Evolutionary conservation across 306 rosid genomes (phyloP), one percentile per base, ranked within the genome.

Genomic region (Castanea crenata): DNA sequence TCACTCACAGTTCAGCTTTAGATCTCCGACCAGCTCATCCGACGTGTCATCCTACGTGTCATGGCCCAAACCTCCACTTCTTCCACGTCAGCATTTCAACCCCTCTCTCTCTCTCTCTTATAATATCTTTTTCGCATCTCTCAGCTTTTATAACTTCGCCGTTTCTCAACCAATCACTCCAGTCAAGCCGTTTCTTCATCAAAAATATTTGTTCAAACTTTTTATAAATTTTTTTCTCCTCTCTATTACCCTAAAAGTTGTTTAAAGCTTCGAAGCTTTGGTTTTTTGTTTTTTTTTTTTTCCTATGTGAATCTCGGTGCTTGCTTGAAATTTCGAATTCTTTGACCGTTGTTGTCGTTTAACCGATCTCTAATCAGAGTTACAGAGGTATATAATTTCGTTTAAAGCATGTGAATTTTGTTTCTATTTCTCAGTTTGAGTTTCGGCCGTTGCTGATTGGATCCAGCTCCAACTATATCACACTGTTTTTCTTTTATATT

Each of bases 21-120:
- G 74, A 70, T 78, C 54, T 76, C 51, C n/a, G 9, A 57, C 83
- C 83, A 69, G 54, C 68, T 83, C 86, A 78, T 5, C 76, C 82
- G 5, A 74, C 59, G 85, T 71, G 84, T 31, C 76, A 70, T 71
- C 67, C 34, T 5, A 9, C 44, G 27, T 20, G 69, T 55, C 73
- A 59, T 1, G 34, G 15, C 44, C 79, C 32, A 31, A 44, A 27
- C 51, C 59, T 46, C n/a, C 13, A 9, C 34, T 16, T 32, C 5
- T 11, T 4, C 12, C 69, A 23, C 69, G 62, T 69, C 41, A 54
- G 78, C 71, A 41, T 3, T 4, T 1, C 27, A 58, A 35, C 44
- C 46, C 2, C 10, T 7, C 46, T 41, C 46, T 34, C 41, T 34
- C 46, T 38, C 44, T 38, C 44, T 38, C 44, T 21, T 5, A 10